These are phyloP conservation scores for Salix suchowensis DNA, from an alignment of 345 rosid species.

Conservation along the genomic window DNA sequence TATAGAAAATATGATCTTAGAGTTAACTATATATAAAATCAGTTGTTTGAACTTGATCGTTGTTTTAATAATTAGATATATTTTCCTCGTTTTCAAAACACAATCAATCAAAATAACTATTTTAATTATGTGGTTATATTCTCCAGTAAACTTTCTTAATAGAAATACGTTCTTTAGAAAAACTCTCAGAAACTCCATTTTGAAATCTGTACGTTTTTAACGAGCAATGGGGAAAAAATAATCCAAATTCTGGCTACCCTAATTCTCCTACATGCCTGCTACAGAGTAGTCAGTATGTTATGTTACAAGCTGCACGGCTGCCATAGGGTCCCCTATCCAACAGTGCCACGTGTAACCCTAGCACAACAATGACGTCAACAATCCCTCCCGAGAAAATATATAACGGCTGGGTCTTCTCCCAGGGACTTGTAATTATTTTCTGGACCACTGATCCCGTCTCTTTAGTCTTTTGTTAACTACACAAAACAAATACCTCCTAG, in stretches of 20 bases:
- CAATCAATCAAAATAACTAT: too few relatives aligned
- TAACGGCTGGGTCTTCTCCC: constrained; percentile 42
- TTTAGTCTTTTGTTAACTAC: not conserved
- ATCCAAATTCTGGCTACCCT: not conserved
- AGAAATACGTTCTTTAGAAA: too few relatives aligned
- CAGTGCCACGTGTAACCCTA: constrained; percentile 7
- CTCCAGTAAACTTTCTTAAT: too few relatives aligned
- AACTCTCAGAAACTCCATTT: too few relatives aligned
- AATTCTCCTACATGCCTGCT: not conserved
- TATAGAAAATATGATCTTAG: not conserved
- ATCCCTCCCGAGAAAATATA: constrained; percentile 22
- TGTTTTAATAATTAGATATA: not conserved
- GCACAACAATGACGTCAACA: constrained; percentile 26
- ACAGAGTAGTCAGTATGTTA: not conserved
- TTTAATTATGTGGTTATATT: not conserved
- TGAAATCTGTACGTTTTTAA: too few relatives aligned
- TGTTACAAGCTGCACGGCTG: not conserved
- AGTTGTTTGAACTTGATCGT: not conserved
- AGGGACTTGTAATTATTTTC: constrained; percentile 7
- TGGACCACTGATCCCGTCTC: constrained; percentile 13
- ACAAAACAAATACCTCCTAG: not conserved
- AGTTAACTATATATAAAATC: not conserved
- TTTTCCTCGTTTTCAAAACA: not conserved
- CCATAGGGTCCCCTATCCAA: not conserved
- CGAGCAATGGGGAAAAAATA: too few relatives aligned